Conservation (phyloP, 768 basidiomycete species). For the Phanerochaete sordida region DNA sequence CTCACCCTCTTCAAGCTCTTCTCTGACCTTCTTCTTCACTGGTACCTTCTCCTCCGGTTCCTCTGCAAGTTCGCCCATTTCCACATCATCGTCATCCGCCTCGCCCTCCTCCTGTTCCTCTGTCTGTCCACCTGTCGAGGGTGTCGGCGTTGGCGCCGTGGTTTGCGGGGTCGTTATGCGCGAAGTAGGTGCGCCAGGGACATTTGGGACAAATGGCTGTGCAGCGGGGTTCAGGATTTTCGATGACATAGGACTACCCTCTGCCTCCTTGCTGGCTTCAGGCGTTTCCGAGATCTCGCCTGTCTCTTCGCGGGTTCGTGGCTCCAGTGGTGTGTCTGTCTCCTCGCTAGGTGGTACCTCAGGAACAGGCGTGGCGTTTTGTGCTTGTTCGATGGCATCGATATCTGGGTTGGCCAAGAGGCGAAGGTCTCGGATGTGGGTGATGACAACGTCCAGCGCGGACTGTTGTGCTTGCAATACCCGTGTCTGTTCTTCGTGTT, state of each 20-base stretch:
- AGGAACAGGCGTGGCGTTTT: conserved; percentile 46
- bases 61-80: conserved; percentile 90
- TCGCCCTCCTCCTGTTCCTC: conserved; percentile 45
- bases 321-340: conserved; percentile 22
- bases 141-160: conserved; percentile 11
- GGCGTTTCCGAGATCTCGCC: conserved; percentile 36
- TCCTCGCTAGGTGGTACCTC: conserved; percentile 27
- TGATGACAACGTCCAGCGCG: conserved; percentile 62
- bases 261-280: conserved; percentile 41
- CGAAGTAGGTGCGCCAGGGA: conserved; percentile 20
- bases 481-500: conserved; percentile 71
- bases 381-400: conserved; percentile 41
- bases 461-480: conserved; percentile 65
- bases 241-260: conserved; percentile 30
- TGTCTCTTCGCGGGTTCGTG: conserved; percentile 13
- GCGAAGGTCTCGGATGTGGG: conserved; percentile 57
- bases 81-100: conserved; percentile 68
- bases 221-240: conserved; percentile 30
- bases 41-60: conserved; percentile 54
- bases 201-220: conserved; percentile 23
- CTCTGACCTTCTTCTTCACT: conserved; percentile 17
- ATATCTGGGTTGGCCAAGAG: conserved; percentile 63
- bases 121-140: conserved; percentile 3
- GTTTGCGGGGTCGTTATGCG: conserved; percentile 25
- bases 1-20: conserved; percentile 85